Percentiles rank a stretch among this genome's conserved stretches.
phyloP scores from a whole-genome alignment of 225 moss, liverwort and hornwort species.

The Bryum argenteum region DNA sequence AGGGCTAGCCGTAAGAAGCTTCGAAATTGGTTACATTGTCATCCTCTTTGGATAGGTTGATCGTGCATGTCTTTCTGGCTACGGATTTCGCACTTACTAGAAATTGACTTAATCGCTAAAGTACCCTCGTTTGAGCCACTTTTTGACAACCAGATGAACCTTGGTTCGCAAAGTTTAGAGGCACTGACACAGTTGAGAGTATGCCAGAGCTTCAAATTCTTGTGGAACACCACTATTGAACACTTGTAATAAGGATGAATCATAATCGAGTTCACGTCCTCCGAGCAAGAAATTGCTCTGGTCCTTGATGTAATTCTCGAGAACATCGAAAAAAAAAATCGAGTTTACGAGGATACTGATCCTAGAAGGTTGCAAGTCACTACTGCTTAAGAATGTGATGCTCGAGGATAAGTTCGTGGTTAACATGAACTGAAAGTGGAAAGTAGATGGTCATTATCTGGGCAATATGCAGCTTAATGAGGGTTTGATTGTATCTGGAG shows the following conservation, averaged over 20 bases:
- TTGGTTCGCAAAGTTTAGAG: conserved; percentile 7
- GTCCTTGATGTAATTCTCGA: no score
- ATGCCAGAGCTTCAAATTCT: not conserved
- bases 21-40: not conserved
- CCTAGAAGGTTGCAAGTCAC: not conserved
- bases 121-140: not conserved
- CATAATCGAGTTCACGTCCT: no score
- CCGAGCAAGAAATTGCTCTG: no score
- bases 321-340: no score
- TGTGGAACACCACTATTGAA: not conserved
- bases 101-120: not conserved
- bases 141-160: not conserved
- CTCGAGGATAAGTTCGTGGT: not conserved
- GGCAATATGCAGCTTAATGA: conserved; percentile 1
- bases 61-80: conserved; percentile 21
- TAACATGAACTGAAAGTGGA: conserved; percentile 2
- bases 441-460: conserved; percentile 5
- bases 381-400: conserved; percentile 1
- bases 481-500: not conserved
- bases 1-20: conserved; percentile 15
- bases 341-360: not conserved
- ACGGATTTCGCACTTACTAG: not conserved
- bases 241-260: no score
- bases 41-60: not conserved
- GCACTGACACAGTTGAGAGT: not conserved